Evolutionary conservation across 2,329 filamentous ascomycete genomes (phyloP).

Genomic region (Cercospora sp.): DNA sequence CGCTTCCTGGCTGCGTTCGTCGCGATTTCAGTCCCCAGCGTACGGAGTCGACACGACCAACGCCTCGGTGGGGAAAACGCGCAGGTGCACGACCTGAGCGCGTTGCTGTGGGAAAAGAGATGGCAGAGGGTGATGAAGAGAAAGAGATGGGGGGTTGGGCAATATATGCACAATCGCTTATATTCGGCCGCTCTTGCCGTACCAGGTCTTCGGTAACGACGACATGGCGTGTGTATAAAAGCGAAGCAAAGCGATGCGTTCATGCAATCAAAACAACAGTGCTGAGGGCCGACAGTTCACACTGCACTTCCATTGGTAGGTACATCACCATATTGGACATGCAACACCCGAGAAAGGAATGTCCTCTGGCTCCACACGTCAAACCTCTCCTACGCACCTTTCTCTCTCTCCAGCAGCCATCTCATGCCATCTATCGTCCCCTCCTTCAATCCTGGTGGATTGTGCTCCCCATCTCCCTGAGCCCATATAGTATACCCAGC

Average conservation of each 20-base stretch:
- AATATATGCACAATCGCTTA: not conserved
- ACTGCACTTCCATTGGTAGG: not conserved
- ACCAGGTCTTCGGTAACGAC: not conserved
- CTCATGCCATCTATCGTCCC: not conserved
- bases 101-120: not conserved
- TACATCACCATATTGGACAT: not conserved
- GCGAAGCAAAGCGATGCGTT: not conserved
- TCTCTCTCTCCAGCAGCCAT: not conserved
- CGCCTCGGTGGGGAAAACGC: not conserved
- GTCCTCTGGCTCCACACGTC: not conserved
- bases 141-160: not conserved
- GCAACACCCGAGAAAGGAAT: not conserved
- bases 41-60: not conserved
- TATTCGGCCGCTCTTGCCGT: not conserved
- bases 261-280: too few relatives aligned
- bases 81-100: not conserved
- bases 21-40: not conserved
- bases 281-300: not conserved
- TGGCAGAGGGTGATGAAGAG: not conserved
- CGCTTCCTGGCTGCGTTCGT: not conserved
- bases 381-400: not conserved
- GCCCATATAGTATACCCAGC: not conserved
- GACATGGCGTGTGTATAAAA: too few relatives aligned
- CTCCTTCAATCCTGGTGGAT: not conserved
- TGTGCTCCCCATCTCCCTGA: not conserved